A percentile compares a stretch with the other conserved stretches of the same genome.
Conservation (phyloP, 2,329 filamentous ascomycete species). For the Trichoderma sp. region DNA sequence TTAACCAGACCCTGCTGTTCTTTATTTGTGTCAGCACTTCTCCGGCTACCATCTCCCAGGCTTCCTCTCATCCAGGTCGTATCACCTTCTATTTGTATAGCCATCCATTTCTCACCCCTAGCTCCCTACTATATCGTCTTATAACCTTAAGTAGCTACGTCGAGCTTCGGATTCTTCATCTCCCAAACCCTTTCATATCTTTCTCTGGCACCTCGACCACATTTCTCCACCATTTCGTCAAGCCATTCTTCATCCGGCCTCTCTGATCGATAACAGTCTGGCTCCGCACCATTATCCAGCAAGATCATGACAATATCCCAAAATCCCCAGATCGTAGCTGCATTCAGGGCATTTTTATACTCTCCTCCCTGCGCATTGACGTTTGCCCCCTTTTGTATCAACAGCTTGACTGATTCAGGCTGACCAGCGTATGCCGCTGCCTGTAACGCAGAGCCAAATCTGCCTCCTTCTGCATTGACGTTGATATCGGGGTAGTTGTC, state of each 20-base stretch:
- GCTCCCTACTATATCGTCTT: background rate
- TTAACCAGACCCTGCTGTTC: too few relatives aligned
- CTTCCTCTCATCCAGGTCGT: constrained; percentile 71
- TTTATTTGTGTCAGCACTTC: too few relatives aligned
- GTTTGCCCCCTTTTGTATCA: constrained; percentile 17
- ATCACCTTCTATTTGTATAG: constrained; percentile 63
- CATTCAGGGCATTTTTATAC: constrained; percentile 20
- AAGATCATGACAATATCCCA: constrained; percentile 23
- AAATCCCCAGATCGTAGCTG: constrained; percentile 11
- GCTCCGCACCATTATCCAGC: constrained; percentile 20
- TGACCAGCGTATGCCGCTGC: constrained; percentile 28
- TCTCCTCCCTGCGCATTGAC: constrained; percentile 22
- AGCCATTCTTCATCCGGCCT: constrained; percentile 4
- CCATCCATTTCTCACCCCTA: background rate
- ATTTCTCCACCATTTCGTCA: background rate
- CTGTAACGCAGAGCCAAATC: constrained; percentile 30
- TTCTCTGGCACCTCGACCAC: background rate
- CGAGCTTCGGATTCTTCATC: background rate
- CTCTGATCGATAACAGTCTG: constrained; percentile 19
- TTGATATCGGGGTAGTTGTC: constrained; percentile 13
- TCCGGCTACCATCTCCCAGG: constrained; percentile 55
- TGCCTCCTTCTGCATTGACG: constrained; percentile 22
- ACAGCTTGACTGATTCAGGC: constrained; percentile 1
- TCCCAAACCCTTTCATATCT: background rate
- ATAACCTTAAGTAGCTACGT: background rate